These are phyloP conservation scores for Coemansia sp. DNA, from an alignment of 192 early-diverging fungal species.

Conservation along the genomic window DNA sequence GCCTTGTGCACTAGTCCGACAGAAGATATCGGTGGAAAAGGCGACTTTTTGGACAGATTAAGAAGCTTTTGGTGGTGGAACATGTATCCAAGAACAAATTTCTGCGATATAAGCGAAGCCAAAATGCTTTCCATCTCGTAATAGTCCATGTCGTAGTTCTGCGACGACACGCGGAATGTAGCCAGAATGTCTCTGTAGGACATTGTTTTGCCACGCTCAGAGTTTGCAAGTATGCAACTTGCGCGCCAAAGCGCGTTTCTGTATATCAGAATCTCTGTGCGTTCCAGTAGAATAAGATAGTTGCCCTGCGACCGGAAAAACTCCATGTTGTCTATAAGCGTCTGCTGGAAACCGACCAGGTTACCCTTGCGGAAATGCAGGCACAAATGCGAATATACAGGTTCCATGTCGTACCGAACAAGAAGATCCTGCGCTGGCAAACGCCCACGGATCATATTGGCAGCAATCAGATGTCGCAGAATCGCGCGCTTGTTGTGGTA, in stretches of 20 bases:
- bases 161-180: slow-evolving; percentile 32
- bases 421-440: slow-evolving; percentile 21
- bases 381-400: slow-evolving; percentile 26
- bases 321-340: slow-evolving; percentile 36
- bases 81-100: slow-evolving; percentile 36
- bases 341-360: slow-evolving; percentile 35
- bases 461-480: slow-evolving; percentile 42
- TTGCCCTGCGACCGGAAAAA: slow-evolving; percentile 49
- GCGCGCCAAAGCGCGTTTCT: slow-evolving; percentile 28
- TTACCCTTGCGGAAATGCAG: slow-evolving; percentile 37
- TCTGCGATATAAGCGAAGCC: slow-evolving; percentile 44
- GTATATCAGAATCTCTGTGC: slow-evolving; percentile 45
- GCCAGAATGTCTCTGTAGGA: slow-evolving; percentile 33
- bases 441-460: slow-evolving; percentile 46
- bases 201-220: slow-evolving; percentile 13
- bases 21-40: slow-evolving; percentile 31
- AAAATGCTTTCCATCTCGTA: slow-evolving; percentile 48
- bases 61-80: slow-evolving; percentile 48
- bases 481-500: slow-evolving; percentile 49
- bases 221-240: neutral
- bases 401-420: slow-evolving; percentile 46
- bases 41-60: slow-evolving; percentile 32
- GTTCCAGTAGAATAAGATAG: slow-evolving; percentile 44
- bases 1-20: slow-evolving; percentile 5
- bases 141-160: slow-evolving; percentile 34